These are phyloP conservation scores for Kurtzmaniella quercitrusa DNA, from an alignment of 1,139 yeast species.

Conservation along the genomic window DNA sequence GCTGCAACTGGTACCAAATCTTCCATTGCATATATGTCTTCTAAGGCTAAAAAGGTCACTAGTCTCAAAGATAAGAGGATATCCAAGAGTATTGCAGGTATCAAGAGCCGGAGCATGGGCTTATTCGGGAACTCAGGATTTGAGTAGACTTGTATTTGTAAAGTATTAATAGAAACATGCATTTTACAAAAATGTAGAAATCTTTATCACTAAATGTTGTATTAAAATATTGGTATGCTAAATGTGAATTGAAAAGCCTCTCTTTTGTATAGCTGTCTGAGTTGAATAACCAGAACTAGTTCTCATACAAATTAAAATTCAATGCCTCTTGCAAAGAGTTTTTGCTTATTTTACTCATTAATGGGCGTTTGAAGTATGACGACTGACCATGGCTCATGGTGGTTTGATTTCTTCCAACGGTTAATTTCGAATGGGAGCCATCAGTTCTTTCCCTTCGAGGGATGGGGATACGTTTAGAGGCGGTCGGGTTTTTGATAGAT, in stretches of 20 bases:
- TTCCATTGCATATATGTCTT: constrained; percentile 51
- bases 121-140: constrained; percentile 20
- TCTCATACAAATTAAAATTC: constrained; percentile 3
- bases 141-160: constrained; percentile 14
- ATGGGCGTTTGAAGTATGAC: constrained; percentile 35
- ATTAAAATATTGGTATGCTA: background rate
- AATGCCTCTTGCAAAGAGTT: constrained; percentile 35
- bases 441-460: constrained; percentile 17
- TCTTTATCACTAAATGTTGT: constrained; percentile 6
- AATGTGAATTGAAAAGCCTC: background rate
- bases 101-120: constrained; percentile 16
- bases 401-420: constrained; percentile 47
- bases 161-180: background rate
- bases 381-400: constrained; percentile 40
- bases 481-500: constrained; percentile 14
- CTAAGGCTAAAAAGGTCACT: constrained; percentile 15
- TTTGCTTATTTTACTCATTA: constrained; percentile 32
- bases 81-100: constrained; percentile 22
- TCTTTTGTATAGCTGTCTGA: background rate
- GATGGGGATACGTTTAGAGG: constrained; percentile 24
- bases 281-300: constrained; percentile 1
- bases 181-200: too few species aligned
- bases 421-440: constrained; percentile 43
- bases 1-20: constrained; percentile 57
- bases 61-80: constrained; percentile 28